Base-by-base conservation (phyloP, 2,329 filamentous ascomycete genomes). In the Ophiostoma sp. region DNA sequence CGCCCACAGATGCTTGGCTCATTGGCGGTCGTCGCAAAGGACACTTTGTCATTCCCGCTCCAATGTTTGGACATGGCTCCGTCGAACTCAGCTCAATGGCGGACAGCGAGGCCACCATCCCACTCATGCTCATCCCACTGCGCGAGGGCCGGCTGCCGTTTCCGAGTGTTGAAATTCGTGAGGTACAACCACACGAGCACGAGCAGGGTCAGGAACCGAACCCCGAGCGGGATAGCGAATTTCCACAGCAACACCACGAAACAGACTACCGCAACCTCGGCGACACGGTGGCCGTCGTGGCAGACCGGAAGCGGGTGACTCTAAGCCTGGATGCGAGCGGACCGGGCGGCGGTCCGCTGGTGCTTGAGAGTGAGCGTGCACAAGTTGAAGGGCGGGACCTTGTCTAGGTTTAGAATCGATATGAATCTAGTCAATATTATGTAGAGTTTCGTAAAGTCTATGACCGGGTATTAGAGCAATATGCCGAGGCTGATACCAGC, bases 11-110 rank as follows among this genome's bases (percentile, higher is more conserved):
- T 54, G 84, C 87, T 0, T 98, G 94, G 94, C 86, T 97, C 1
- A 82, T 98, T 3, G 94, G 93, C 31, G 94, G 94, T 0, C 87
- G 90, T 62, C 86, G 91, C 67, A 90, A 92, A 73, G 91, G 90
- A 0, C 91, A 92, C 76, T 96, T 97, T 76, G 85, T 85, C 7
- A 87, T 89, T 39, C 83, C 86, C 0, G 78, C 77, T 0, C 67
- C 73, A 3, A 71, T 72, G 5, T 72, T 68, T 4, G 73, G 71
- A 0, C 73, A 71, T 1, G 72, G 13, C 10, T 39, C 20, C 2
- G 67, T 71, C 4, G 72, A 74, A 5, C 72, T 79, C 27, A 77
- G 78, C 36, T 82, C 81, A 8, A 82, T 81, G 7, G 78, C 81
- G 1, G 79, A 82, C 20, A 84, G 82, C 0, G 84, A 87, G 74